These are phyloP conservation scores for Podochytrium sp. DNA, from an alignment of 192 early-diverging fungal genomes.

Conservation along the genomic window DNA sequence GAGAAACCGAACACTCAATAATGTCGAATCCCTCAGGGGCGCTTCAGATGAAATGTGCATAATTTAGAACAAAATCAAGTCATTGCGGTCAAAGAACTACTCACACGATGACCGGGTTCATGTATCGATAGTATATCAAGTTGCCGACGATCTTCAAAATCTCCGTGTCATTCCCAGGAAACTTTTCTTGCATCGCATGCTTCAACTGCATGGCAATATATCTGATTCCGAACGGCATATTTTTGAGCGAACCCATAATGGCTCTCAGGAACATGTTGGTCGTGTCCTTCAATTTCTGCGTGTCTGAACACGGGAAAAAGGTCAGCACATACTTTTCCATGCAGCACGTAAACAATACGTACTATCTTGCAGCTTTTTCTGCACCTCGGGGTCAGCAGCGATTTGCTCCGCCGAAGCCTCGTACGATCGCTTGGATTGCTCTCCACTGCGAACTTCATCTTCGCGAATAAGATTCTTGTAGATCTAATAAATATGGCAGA, in stretches of 20 bases:
- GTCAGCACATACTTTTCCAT: not conserved
- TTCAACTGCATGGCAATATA: conserved; percentile 93
- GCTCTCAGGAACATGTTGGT: conserved; percentile 83
- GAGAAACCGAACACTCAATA: conserved; percentile 81
- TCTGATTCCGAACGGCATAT: conserved; percentile 95
- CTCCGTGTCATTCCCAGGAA: conserved; percentile 79
- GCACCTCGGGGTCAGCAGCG: conserved; percentile 75
- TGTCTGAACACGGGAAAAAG: conserved; percentile 25
- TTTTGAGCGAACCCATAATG: conserved; percentile 76
- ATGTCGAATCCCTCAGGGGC: conserved; percentile 97
- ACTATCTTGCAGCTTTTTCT: conserved; percentile 45
- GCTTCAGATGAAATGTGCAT: conserved; percentile 48
- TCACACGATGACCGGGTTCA: conserved; percentile 95
- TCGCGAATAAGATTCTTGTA: conserved; percentile 86
- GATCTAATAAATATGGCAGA: conserved; percentile 60
- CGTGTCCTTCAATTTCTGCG: conserved; percentile 76
- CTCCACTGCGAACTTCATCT: conserved; percentile 88
- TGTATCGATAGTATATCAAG: conserved; percentile 96
- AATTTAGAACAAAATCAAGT: too few relatives aligned
- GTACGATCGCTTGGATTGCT: conserved; percentile 72
- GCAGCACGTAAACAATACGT: not conserved
- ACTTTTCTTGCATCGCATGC: conserved; percentile 65
- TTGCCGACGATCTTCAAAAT: conserved; percentile 92
- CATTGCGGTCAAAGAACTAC: conserved; percentile 38
- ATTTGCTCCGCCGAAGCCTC: conserved; percentile 84